Evolutionary conservation across 768 basidiomycete species (phyloP).

Genomic region (Mycena galericulata): DNA sequence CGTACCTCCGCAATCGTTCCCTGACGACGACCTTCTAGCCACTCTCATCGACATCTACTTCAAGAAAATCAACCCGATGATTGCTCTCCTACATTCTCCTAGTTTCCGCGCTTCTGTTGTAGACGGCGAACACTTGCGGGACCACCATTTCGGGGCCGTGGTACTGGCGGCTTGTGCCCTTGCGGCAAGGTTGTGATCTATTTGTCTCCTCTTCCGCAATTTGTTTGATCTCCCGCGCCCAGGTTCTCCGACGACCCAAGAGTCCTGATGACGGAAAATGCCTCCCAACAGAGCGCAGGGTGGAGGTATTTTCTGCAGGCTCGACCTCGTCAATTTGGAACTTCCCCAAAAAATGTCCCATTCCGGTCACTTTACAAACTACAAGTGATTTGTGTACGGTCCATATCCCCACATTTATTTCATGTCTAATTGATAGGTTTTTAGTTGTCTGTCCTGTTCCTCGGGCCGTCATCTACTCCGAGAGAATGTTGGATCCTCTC

Average conservation of each 20-base stretch:
- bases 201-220: background rate
- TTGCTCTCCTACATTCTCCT: slow-evolving; percentile 76
- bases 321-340: slow-evolving; percentile 69
- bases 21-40: slow-evolving; percentile 54
- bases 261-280: slow-evolving; percentile 48
- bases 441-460: slow-evolving; percentile 7
- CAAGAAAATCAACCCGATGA: slow-evolving; percentile 56
- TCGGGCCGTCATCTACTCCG: background rate
- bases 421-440: background rate
- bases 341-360: background rate
- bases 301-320: slow-evolving; percentile 75
- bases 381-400: slow-evolving; percentile 20
- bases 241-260: slow-evolving; percentile 66
- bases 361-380: slow-evolving; percentile 7
- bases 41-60: slow-evolving; percentile 63
- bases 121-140: slow-evolving; percentile 61
- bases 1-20: slow-evolving; percentile 58
- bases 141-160: too few species aligned
- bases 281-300: slow-evolving; percentile 58
- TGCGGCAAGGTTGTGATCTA: slow-evolving; percentile 42
- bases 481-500: background rate
- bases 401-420: background rate
- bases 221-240: slow-evolving; percentile 19
- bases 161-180: too few species aligned
- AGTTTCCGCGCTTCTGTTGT: slow-evolving; percentile 63